Evolutionary conservation across 495 filamentous ascomycete species (phyloP).

Genomic region (Podospora pseudopauciseta): DNA sequence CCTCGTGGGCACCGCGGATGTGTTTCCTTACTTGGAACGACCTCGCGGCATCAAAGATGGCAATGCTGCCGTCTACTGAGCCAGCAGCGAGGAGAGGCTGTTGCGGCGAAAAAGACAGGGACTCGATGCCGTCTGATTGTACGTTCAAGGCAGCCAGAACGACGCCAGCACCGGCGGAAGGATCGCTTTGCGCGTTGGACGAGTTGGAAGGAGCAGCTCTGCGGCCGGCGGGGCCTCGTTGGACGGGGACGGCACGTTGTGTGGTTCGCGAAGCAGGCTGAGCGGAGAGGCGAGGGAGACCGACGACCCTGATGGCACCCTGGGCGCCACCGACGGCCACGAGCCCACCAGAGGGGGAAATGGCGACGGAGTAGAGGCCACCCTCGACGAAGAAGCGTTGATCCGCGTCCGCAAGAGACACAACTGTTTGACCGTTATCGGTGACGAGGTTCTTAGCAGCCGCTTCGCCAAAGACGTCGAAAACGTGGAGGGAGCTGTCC

Average conservation of each 20-base stretch:
- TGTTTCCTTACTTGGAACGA: conserved; percentile 77
- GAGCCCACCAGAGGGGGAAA: conserved; percentile 72
- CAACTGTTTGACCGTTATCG: conserved; percentile 67
- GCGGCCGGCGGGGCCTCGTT: conserved; percentile 23
- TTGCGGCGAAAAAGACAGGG: conserved; percentile 68
- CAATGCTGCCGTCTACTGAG: conserved; percentile 86
- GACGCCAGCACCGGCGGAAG: conserved; percentile 65
- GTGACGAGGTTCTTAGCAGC: conserved; percentile 68
- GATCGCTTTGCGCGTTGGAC: neutral
- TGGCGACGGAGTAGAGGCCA: conserved; percentile 79
- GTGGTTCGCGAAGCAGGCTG: conserved; percentile 37
- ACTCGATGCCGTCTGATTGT: conserved; percentile 72
- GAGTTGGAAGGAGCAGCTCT: conserved; percentile 16
- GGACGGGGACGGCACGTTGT: conserved; percentile 4
- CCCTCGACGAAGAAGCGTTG: conserved; percentile 90
- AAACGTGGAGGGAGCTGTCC: conserved; percentile 85
- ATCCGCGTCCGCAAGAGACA: conserved; percentile 76
- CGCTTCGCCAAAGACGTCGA: conserved; percentile 84
- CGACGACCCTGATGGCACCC: conserved; percentile 77
- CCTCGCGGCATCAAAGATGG: conserved; percentile 78
- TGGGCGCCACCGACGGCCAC: conserved; percentile 84
- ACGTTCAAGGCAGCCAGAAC: conserved; percentile 66
- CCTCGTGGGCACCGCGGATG: conserved; percentile 78
- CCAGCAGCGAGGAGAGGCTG: conserved; percentile 79
- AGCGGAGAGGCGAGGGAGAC: conserved; percentile 68